Percentiles rank a stretch among this genome's conserved stretches.
These are phyloP conservation scores for Schizophyllum commune DNA, from an alignment of 1,284 basidiomycete genomes.

Conservation along the genomic window DNA sequence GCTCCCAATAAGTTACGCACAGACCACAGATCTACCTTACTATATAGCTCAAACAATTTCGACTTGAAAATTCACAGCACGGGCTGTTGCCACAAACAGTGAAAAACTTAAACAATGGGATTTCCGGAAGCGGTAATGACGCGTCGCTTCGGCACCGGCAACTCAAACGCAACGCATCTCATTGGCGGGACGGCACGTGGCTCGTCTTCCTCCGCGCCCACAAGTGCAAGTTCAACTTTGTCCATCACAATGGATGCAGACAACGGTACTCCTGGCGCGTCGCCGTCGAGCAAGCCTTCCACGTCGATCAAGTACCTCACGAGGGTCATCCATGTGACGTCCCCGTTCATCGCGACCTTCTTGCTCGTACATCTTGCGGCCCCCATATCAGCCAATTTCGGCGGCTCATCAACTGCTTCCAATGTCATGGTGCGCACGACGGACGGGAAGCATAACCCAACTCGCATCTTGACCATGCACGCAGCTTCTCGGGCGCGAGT, in stretches of 20 bases:
- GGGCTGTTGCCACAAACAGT: too few relatives aligned
- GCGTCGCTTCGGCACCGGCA: too few relatives aligned
- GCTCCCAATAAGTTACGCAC: too few relatives aligned
- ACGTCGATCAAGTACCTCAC: constrained; percentile 23
- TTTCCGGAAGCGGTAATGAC: too few relatives aligned
- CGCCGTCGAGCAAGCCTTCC: neutral
- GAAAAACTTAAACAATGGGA: too few relatives aligned
- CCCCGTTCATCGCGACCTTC: constrained; percentile 59
- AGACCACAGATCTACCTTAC: too few relatives aligned
- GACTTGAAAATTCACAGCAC: too few relatives aligned
- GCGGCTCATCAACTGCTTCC: constrained; percentile 57
- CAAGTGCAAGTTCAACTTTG: neutral
- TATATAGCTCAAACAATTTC: too few relatives aligned
- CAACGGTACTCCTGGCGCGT: neutral
- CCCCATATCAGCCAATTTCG: constrained; percentile 56
- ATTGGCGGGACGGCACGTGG: neutral
- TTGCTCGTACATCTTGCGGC: constrained; percentile 62
- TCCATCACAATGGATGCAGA: neutral
- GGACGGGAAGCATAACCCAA: neutral
- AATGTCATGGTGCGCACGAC: constrained; percentile 52
- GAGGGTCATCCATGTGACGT: constrained; percentile 42
- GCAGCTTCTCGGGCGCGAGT: constrained; percentile 71
- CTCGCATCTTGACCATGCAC: neutral
- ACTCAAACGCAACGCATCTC: neutral
- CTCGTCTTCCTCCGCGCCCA: neutral